phyloP scores from a whole-genome alignment of 139 green algal genomes.

The Closterium sp. region DNA sequence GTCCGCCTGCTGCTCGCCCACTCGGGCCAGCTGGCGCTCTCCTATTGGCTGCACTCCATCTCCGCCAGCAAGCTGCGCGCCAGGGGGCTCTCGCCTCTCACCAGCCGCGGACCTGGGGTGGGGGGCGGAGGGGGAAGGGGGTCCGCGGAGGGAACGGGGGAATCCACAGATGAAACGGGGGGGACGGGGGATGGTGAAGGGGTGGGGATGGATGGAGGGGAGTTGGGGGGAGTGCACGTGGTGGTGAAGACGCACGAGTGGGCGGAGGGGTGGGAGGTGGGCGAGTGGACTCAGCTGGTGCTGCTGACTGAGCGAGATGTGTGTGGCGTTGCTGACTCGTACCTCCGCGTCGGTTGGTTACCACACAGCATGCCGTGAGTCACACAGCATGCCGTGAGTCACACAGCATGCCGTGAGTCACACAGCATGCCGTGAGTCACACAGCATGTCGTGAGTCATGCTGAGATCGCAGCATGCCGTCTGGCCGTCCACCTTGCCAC shows the following conservation, averaged over 20 bases:
- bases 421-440: no score
- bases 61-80: not conserved
- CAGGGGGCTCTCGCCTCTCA: not conserved
- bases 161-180: no score
- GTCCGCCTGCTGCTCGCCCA: not conserved
- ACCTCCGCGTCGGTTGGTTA: not conserved
- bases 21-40: not conserved
- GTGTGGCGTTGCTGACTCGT: not conserved
- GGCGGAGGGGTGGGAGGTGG: not conserved
- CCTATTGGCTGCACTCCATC: not conserved
- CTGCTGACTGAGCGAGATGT: not conserved
- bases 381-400: not conserved
- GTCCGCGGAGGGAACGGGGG: no score
- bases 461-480: no score
- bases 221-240: not conserved
- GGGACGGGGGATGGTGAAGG: not conserved
- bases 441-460: no score
- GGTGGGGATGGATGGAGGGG: not conserved
- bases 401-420: not conserved
- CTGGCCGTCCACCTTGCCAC: no score
- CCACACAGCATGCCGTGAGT: not conserved
- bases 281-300: not conserved
- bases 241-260: constrained; percentile 12
- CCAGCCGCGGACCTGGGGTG: not conserved
- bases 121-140: no score